Evolutionary conservation across 2,329 filamentous ascomycete species (phyloP).

Genomic region (Xylariomycetidae sp.): DNA sequence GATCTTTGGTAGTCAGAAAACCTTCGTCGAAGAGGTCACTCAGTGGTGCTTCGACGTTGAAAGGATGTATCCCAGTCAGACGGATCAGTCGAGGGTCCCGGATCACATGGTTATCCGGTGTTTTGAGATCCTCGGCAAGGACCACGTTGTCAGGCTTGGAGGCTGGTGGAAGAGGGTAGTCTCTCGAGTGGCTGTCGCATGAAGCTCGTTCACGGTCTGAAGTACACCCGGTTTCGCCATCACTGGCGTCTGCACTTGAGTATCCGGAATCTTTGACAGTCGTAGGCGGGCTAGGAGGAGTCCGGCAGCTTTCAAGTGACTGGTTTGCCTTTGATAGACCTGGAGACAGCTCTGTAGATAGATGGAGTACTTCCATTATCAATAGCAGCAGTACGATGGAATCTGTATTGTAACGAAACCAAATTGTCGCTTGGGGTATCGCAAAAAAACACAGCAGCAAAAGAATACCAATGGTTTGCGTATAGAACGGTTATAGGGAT

Average conservation of each 20-base stretch:
- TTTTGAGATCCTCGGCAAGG: constrained; percentile 71
- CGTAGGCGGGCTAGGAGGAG: not conserved
- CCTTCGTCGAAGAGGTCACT: constrained; percentile 71
- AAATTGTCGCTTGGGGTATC: too few relatives aligned
- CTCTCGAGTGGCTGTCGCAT: constrained; percentile 16
- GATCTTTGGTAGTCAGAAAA: constrained; percentile 78
- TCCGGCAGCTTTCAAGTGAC: too few relatives aligned
- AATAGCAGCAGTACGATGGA: too few relatives aligned
- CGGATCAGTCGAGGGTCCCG: constrained; percentile 78
- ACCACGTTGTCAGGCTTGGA: constrained; percentile 52
- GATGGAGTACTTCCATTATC: too few relatives aligned
- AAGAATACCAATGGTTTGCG: too few relatives aligned
- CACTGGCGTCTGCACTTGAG: not conserved
- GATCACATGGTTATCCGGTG: constrained; percentile 75
- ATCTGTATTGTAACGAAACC: too few relatives aligned
- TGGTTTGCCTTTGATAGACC: too few relatives aligned
- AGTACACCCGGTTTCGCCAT: not conserved
- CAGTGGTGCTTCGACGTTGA: constrained; percentile 83
- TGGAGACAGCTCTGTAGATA: too few relatives aligned
- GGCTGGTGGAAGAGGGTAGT: constrained; percentile 64
- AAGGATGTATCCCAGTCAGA: constrained; percentile 82
- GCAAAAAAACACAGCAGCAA: too few relatives aligned
- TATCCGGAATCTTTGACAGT: not conserved
- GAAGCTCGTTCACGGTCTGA: too few relatives aligned
- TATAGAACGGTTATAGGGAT: too few relatives aligned